Evolutionary conservation across 106 monocot species (phyloP), one percentile per base, ranked within the genome.

Genomic region (Dioscorea zingiberensis): DNA sequence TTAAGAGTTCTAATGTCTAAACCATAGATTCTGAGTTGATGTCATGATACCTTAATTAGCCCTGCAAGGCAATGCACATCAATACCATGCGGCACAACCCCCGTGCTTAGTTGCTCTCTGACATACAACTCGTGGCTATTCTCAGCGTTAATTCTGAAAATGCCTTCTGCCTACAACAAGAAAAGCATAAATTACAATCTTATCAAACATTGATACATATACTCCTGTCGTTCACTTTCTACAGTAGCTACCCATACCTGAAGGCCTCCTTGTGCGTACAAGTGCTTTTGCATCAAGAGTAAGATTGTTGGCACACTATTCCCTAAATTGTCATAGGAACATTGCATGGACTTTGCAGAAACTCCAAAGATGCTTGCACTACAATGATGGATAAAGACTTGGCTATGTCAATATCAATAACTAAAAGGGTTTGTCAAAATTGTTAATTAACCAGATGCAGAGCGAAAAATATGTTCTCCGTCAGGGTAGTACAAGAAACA

Each of bases 281-380:
- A 55, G 53, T 79, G 63, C 65, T 65, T 76, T 69, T 84, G 84
- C 84, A 84, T 84, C 28, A 68, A 59, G 17, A 84, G 72, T 26
- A 84, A 69, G 49, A 84, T 84, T 57, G 79, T 79, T 26, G 84
- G 84, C 21, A 84, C 65, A 30, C 84, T 84, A 47, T 84, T 84
- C 25, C 84, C 84, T 69, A 76, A 69, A 44, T 60, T 32, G 58
- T 84, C 84, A 76, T 76, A 67, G 4, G 84, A 84, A 48, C 84
- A 84, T 70, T 84, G 76, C 80, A 84, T 76, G 47, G 84, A 84
- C 22, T 72, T 76, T 17, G 84, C 78, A 59, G 84, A 84, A 47
- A 84, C 84, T 21, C 84, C 84, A 76, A 84, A 84, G 23, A 80
- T 76, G 69, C 69, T 84, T 19, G 58, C 65, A 73, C 84, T 84